phyloP scores from a whole-genome alignment of 495 filamentous ascomycete species.

The Neurospora sp. region DNA sequence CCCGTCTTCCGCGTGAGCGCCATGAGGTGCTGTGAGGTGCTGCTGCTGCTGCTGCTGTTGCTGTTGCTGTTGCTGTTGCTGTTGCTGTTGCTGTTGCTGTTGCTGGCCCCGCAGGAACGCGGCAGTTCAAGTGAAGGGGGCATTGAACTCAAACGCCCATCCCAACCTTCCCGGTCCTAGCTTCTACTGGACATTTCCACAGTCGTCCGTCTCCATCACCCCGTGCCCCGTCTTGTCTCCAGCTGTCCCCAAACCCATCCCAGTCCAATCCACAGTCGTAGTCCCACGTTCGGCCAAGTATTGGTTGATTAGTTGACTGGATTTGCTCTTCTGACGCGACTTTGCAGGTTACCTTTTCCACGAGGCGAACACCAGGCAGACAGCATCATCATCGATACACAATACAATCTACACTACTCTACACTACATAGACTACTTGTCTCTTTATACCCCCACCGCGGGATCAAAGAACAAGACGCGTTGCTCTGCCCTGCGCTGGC shows the following conservation, averaged over 20 bases:
- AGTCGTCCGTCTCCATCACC: not conserved
- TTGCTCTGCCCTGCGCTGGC: conserved; percentile 15
- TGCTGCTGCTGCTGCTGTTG: not conserved
- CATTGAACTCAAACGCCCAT: not conserved
- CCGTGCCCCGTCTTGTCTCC: not conserved
- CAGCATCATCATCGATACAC: not conserved
- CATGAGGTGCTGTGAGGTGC: not conserved
- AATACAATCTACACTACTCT: not conserved
- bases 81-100: not conserved
- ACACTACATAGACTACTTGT: not conserved
- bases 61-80: not conserved
- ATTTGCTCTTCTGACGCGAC: conserved; percentile 25
- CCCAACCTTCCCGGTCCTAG: not conserved
- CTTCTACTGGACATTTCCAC: not conserved
- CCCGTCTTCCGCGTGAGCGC: not conserved
- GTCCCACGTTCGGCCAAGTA: not conserved
- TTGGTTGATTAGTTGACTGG: not conserved
- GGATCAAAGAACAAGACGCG: conserved; percentile 4
- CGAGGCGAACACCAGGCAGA: conserved; percentile 7
- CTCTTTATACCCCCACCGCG: conserved; percentile 4
- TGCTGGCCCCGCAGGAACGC: not conserved
- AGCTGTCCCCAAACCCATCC: not conserved
- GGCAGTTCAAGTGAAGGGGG: not conserved
- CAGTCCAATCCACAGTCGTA: not conserved
- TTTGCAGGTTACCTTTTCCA: conserved; percentile 23